Evolutionary conservation across 2,329 filamentous ascomycete genomes (phyloP).

Genomic region (Trichophyton equinum): DNA sequence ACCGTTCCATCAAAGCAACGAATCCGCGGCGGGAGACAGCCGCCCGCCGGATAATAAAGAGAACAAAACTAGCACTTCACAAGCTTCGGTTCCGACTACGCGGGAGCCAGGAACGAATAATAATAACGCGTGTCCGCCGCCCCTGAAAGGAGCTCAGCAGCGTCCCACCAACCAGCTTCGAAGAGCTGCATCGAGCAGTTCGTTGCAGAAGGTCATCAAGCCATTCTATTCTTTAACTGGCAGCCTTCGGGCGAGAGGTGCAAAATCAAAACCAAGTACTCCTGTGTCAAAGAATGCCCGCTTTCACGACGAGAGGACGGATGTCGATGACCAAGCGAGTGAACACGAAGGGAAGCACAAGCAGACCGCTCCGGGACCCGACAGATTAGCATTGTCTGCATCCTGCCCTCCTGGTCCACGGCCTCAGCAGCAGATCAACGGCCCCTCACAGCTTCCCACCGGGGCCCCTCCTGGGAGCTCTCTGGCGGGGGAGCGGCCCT

Average conservation of each 20-base stretch:
- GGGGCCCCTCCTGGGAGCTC: neutral
- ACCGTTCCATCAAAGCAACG: neutral
- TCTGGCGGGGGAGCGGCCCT: constrained; percentile 16
- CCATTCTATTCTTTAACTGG: constrained; percentile 20
- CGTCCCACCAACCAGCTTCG: neutral
- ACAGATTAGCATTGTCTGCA: neutral
- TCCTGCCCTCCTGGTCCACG: neutral
- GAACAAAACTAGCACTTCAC: neutral
- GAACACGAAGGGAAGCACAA: neutral
- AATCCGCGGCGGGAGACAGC: neutral
- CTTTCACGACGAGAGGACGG: neutral
- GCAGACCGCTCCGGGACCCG: too few species aligned
- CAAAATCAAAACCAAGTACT: constrained; percentile 3
- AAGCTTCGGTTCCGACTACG: neutral
- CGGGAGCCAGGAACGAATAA: neutral
- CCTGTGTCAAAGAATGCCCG: neutral
- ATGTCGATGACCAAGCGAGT: neutral
- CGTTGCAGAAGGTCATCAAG: constrained; percentile 12
- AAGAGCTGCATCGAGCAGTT: neutral
- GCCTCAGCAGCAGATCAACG: neutral
- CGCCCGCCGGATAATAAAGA: neutral
- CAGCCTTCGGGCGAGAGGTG: neutral
- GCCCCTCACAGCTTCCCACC: neutral
- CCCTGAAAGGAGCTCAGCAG: neutral
- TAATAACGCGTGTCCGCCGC: neutral